A percentile compares a stretch with the other conserved stretches of the same genome.
Evolutionary conservation across 768 basidiomycete species (phyloP).

Genomic region (Trametes elegans): DNA sequence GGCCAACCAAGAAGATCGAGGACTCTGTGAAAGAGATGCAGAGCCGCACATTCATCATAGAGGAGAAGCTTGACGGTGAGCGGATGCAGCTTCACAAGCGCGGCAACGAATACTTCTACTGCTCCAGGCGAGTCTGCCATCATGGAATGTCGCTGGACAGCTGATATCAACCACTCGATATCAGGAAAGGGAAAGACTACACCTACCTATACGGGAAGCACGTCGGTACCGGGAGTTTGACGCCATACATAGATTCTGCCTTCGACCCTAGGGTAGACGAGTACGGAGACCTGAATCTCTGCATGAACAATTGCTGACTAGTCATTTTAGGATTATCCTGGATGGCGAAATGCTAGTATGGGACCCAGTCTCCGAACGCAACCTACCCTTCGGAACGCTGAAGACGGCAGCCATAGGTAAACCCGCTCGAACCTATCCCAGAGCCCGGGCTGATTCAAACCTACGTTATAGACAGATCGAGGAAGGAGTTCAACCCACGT

Average conservation of each 20-base stretch:
- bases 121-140: slow-evolving; percentile 62
- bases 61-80: slow-evolving; percentile 98
- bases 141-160: not conserved
- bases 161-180: too few species aligned
- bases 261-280: slow-evolving; percentile 78
- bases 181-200: slow-evolving; percentile 87
- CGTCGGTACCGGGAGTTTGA: slow-evolving; percentile 80
- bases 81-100: slow-evolving; percentile 94
- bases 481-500: slow-evolving; percentile 69
- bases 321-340: slow-evolving; percentile 68
- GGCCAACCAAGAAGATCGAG: slow-evolving; percentile 77
- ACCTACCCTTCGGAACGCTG: slow-evolving; percentile 88
- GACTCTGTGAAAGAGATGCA: slow-evolving; percentile 86
- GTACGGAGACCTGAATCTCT: slow-evolving; percentile 47
- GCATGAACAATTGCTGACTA: not conserved
- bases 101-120: slow-evolving; percentile 89
- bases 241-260: slow-evolving; percentile 76
- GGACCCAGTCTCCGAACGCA: slow-evolving; percentile 87
- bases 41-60: slow-evolving; percentile 77
- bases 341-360: slow-evolving; percentile 99
- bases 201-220: slow-evolving; percentile 90
- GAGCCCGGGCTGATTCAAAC: not conserved
- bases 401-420: slow-evolving; percentile 89
- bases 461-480: slow-evolving; percentile 57
- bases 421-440: slow-evolving; percentile 15